phyloP scores from a whole-genome alignment of 2,329 filamentous ascomycete species.

The Pestalotiopsis sp. region DNA sequence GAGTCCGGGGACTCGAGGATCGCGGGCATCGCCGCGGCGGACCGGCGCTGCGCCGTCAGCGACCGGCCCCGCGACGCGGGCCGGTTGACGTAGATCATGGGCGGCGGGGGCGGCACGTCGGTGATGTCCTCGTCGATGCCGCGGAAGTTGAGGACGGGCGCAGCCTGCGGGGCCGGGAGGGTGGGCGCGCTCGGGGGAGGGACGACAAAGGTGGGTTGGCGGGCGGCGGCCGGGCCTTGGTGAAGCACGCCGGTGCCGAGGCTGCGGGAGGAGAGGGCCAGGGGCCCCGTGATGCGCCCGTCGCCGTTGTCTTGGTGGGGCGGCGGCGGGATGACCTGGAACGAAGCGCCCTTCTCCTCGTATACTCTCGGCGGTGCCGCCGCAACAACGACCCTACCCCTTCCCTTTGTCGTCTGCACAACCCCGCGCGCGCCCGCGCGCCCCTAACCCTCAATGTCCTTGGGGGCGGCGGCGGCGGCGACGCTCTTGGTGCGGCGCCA shows the following conservation, averaged over 20 bases:
- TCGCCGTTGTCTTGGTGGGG: slow-evolving; percentile 4
- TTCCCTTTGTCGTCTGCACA: neutral
- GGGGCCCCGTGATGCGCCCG: slow-evolving; percentile 3
- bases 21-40: slow-evolving; percentile 16
- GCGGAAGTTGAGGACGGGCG: slow-evolving; percentile 21
- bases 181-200: slow-evolving; percentile 22
- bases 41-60: slow-evolving; percentile 12
- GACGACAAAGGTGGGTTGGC: slow-evolving; percentile 15
- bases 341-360: slow-evolving; percentile 14
- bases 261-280: slow-evolving; percentile 9
- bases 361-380: slow-evolving; percentile 3
- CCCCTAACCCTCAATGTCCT: slow-evolving; percentile 54
- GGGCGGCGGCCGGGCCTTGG: slow-evolving; percentile 20
- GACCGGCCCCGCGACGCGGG: slow-evolving; percentile 7
- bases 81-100: slow-evolving; percentile 17
- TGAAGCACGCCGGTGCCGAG: slow-evolving; percentile 13
- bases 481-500: slow-evolving; percentile 60
- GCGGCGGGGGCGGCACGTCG: slow-evolving; percentile 23
- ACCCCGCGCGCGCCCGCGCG: slow-evolving; percentile 44
- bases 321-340: slow-evolving; percentile 11
- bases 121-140: slow-evolving; percentile 23
- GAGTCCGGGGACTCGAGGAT: slow-evolving; percentile 22
- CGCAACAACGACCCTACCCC: neutral
- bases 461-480: slow-evolving; percentile 33
- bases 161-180: slow-evolving; percentile 15